phyloP scores from a whole-genome alignment of 2,329 filamentous ascomycete species.

The Claviceps sp. region DNA sequence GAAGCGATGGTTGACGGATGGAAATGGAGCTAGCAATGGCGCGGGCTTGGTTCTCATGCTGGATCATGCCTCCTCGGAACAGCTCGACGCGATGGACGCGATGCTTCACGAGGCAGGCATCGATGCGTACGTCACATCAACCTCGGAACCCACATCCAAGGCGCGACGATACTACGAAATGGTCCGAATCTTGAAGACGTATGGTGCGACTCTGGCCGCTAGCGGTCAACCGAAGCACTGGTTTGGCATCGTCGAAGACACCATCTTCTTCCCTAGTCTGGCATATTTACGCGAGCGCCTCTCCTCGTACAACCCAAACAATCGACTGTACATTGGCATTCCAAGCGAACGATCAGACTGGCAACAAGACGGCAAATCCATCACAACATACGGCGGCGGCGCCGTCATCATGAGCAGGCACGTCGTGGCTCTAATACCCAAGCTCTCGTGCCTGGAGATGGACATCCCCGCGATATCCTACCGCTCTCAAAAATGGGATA shows the following conservation, averaged over 20 bases:
- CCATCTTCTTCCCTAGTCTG: constrained; percentile 32
- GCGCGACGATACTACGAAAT: constrained; percentile 26
- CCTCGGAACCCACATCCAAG: constrained; percentile 18
- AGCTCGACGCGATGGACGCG: constrained; percentile 19
- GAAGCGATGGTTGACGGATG: constrained; percentile 32
- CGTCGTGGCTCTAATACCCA: constrained; percentile 20
- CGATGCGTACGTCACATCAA: constrained; percentile 22
- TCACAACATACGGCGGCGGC: constrained; percentile 30
- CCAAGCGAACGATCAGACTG: constrained; percentile 31
- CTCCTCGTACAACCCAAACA: constrained; percentile 17
- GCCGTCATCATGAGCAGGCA: constrained; percentile 27
- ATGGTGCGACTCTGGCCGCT: constrained; percentile 20
- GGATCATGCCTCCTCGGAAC: constrained; percentile 21
- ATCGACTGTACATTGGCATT: constrained; percentile 27
- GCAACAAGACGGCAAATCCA: constrained; percentile 21
- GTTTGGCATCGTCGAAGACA: constrained; percentile 31
- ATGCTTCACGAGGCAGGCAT: constrained; percentile 24
- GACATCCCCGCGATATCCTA: constrained; percentile 7
- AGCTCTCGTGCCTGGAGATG: constrained; percentile 24
- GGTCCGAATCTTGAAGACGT: constrained; percentile 19
- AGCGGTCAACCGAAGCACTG: constrained; percentile 26
- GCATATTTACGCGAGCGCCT: constrained; percentile 25
- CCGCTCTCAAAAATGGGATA: constrained; percentile 25
- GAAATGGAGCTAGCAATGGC: constrained; percentile 26
- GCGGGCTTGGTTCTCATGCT: constrained; percentile 28